phyloP scores from a whole-genome alignment of 768 basidiomycete genomes.

The Tricholoma sp. region DNA sequence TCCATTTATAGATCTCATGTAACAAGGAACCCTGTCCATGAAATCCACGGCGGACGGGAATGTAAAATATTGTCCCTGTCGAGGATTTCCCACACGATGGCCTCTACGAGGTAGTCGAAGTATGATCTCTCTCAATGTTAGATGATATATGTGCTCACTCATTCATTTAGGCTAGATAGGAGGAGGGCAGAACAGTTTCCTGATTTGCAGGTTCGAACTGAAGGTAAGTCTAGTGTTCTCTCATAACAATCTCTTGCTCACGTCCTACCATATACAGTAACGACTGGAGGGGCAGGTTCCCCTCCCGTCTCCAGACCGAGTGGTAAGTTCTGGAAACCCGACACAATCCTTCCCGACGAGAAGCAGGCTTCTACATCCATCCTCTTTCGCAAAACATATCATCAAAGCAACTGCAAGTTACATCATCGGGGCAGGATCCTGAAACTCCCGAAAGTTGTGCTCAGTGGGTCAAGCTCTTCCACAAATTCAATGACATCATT shows the following conservation, averaged over 20 bases:
- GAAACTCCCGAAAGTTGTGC: neutral
- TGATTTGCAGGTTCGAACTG: constrained; percentile 1
- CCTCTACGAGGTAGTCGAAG: constrained; percentile 1
- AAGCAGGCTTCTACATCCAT: neutral
- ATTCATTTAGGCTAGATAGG: neutral
- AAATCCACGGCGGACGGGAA: constrained; percentile 6
- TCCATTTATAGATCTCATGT: constrained; percentile 1
- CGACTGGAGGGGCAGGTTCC: neutral
- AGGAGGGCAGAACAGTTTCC: neutral
- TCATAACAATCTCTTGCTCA: too few relatives aligned
- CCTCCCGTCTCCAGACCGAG: neutral
- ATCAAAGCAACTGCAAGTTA: neutral
- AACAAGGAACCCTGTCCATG: neutral
- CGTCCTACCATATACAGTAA: too few relatives aligned
- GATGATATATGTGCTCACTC: neutral
- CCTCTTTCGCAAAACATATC: neutral
- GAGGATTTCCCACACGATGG: constrained; percentile 9
- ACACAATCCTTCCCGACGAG: neutral
- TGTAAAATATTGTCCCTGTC: neutral
- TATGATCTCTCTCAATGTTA: neutral
- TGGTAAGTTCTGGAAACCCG: neutral
- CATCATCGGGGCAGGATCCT: neutral
- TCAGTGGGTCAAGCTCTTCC: too few relatives aligned
- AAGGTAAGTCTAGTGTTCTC: too few relatives aligned
- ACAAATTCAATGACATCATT: too few relatives aligned